Evolutionary conservation across 768 basidiomycete genomes (phyloP).

Genomic region (Tulasnella calospora): DNA sequence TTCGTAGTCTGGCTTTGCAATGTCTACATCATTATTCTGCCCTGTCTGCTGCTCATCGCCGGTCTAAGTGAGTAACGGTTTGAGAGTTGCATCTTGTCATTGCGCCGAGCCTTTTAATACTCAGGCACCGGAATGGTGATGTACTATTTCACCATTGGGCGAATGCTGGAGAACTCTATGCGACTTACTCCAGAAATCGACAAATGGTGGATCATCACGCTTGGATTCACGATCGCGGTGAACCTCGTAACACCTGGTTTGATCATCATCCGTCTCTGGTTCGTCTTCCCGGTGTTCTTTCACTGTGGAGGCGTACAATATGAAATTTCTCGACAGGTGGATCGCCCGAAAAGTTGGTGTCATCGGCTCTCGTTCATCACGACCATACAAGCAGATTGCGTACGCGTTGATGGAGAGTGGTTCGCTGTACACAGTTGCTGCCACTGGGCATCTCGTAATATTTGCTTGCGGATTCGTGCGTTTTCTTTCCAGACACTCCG

Average conservation of each 20-base stretch:
- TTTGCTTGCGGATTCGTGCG: constrained; percentile 19
- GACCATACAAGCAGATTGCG: constrained; percentile 20
- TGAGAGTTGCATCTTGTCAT: background rate
- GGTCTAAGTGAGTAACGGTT: background rate
- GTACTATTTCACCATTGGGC: constrained; percentile 17
- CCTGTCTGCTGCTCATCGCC: background rate
- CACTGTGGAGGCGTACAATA: background rate
- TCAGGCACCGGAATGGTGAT: constrained; percentile 20
- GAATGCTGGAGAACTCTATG: background rate
- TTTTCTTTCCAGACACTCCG: background rate
- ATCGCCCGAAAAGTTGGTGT: background rate
- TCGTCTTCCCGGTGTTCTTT: background rate
- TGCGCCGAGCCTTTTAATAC: background rate
- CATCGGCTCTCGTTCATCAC: background rate
- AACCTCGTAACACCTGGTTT: constrained; percentile 15
- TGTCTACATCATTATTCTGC: constrained; percentile 7
- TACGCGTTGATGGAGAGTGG: constrained; percentile 21
- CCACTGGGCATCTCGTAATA: constrained; percentile 9
- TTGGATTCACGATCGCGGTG: constrained; percentile 21
- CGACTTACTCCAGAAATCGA: constrained; percentile 13
- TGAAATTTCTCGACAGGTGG: background rate
- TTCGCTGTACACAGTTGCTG: constrained; percentile 3
- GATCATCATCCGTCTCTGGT: constrained; percentile 21
- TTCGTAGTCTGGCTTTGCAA: constrained; percentile 23
- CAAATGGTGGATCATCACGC: constrained; percentile 21